phyloP scores from a whole-genome alignment of 2,329 filamentous ascomycete species.

The Pseudogymnoascus destructans region DNA sequence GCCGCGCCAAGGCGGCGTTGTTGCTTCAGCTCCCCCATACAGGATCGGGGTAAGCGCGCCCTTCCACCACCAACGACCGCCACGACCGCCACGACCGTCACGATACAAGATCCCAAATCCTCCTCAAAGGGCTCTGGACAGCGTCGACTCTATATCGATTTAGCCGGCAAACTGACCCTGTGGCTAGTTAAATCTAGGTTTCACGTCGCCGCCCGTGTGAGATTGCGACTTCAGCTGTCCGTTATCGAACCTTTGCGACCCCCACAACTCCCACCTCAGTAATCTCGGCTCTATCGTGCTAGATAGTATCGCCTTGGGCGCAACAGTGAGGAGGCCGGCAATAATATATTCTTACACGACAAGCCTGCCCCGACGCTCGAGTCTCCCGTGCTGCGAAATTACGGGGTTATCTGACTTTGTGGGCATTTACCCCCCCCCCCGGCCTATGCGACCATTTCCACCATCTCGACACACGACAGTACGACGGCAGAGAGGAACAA shows the following conservation, averaged over 20 bases:
- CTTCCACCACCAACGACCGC: neutral
- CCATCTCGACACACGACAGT: neutral
- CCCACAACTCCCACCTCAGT: neutral
- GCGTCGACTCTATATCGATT: neutral
- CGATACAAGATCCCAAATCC: neutral
- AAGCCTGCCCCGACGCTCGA: neutral
- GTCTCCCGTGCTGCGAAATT: neutral
- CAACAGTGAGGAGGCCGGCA: neutral
- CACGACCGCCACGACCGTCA: neutral
- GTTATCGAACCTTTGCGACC: neutral
- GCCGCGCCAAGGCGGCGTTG: neutral
- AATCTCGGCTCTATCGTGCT: neutral
- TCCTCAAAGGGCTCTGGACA: neutral
- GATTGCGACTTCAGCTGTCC: conserved; percentile 4
- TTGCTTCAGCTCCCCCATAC: conserved; percentile 1
- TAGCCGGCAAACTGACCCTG: neutral
- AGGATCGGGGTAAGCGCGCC: neutral
- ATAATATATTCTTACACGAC: neutral
- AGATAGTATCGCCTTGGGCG: neutral
- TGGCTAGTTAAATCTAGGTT: neutral
- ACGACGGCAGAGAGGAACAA: neutral
- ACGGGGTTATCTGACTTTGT: neutral
- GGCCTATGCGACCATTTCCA: neutral
- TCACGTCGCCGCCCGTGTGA: neutral
- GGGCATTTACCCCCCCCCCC: neutral